These are phyloP conservation scores for Vitis riparia DNA, from an alignment of 164 flowering plant species.

Conservation along the genomic window DNA sequence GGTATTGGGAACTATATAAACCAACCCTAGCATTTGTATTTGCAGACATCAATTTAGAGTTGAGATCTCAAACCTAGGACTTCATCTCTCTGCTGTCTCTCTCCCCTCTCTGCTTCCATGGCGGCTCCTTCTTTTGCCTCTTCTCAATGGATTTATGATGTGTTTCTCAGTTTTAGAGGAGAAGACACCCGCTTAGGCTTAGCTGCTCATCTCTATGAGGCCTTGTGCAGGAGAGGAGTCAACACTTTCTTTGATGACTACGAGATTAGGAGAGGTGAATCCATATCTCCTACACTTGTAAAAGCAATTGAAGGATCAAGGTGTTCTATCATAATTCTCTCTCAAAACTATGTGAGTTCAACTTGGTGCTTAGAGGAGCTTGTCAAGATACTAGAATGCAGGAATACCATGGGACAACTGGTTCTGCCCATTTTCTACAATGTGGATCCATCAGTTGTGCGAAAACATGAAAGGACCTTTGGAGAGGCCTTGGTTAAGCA, in stretches of 20 bases:
- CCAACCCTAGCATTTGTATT: too few species aligned
- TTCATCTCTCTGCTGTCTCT: too few species aligned
- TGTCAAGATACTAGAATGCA: constrained; percentile 8
- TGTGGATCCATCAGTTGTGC: constrained; percentile 10
- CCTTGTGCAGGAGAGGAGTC: background rate
- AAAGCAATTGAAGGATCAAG: background rate
- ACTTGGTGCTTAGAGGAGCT: constrained; percentile 10
- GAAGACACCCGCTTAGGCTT: constrained; percentile 5
- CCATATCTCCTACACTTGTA: background rate
- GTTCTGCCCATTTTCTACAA: constrained; percentile 6
- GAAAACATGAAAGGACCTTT: background rate
- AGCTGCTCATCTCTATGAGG: constrained; percentile 5
- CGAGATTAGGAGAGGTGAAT: background rate
- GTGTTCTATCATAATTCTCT: constrained; percentile 1
- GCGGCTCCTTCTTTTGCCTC: too few species aligned
- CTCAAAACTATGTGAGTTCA: constrained; percentile 8
- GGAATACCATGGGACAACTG: background rate
- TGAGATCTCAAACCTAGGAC: too few species aligned
- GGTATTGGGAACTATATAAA: too few species aligned
- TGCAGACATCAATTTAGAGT: too few species aligned
- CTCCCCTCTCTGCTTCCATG: too few species aligned
- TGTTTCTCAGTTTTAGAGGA: constrained; percentile 5
- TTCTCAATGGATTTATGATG: too few species aligned
- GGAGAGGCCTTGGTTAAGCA: background rate
- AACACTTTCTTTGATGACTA: constrained; percentile 1